Conservation (phyloP, 2,329 filamentous ascomycete genomes). For the Claviceps citrina region DNA sequence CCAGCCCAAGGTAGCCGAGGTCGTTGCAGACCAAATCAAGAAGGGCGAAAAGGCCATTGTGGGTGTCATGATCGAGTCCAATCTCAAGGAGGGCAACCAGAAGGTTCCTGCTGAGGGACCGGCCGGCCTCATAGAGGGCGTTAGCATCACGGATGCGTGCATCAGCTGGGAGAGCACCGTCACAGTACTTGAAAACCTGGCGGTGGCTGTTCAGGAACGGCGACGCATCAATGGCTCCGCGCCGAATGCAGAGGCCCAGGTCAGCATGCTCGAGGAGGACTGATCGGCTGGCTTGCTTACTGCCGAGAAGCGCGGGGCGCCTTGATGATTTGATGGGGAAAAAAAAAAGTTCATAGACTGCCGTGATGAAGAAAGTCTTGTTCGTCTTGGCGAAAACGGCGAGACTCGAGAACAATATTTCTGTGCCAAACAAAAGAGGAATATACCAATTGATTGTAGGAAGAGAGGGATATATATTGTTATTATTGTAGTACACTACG, state of each 20-base stretch:
- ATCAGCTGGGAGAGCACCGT: constrained; percentile 85
- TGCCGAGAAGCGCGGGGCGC: not conserved
- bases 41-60: constrained; percentile 79
- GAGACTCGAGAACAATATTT: too few relatives aligned
- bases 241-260: constrained; percentile 18
- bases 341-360: not conserved
- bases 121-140: constrained; percentile 64
- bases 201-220: constrained; percentile 64
- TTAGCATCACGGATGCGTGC: constrained; percentile 92
- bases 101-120: constrained; percentile 79
- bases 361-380: too few relatives aligned
- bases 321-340: constrained; percentile 3
- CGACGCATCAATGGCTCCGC: constrained; percentile 37
- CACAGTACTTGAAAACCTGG: constrained; percentile 67
- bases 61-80: constrained; percentile 97
- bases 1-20: constrained; percentile 61
- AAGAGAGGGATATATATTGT: too few relatives aligned
- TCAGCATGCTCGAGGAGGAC: constrained; percentile 37
- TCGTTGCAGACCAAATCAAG: constrained; percentile 69
- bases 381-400: too few relatives aligned
- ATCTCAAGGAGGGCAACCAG: constrained; percentile 81
- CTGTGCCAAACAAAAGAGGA: too few relatives aligned
- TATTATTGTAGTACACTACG: too few relatives aligned
- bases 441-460: too few relatives aligned
- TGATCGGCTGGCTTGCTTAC: constrained; percentile 14